Base-by-base conservation (phyloP, 305 asterid genomes). In the Lippia alba region DNA sequence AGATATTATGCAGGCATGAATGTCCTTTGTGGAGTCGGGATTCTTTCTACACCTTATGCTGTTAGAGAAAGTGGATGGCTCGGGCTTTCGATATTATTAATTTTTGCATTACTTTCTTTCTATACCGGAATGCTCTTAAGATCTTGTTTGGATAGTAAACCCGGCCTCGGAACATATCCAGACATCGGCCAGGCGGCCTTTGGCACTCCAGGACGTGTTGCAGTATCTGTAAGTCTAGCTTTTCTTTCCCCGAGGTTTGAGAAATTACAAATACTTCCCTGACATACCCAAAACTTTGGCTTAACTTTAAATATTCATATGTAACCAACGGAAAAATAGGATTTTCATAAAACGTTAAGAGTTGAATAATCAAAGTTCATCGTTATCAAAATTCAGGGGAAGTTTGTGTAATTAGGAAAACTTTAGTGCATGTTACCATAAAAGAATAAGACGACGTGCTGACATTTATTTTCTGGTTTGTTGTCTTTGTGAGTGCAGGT, bases 101-200 rank as follows among this genome's bases (percentile, higher is more conserved):
- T 90, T 53, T 92, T 85, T 48, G 91, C 95, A 18, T 20, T 79
- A 46, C 90, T 92, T 67, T 90, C 98, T 19, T 90, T 24, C 75
- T 90, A 90, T 77, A 92, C 98, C 19, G 97, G 98, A 50, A 74
- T 92, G 71, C 92, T 92, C 61, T 80, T 92, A 15, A 82, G 98
- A 19, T 67, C 51, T 70, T 90, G 98, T 72, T 82, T 90, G 84
- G 97, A 92, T 75, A 92, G 98, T 76, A 89, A 87, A 64, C 97
- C 98, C 0, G 98, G 91, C 20, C 96, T 92, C 6, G 96, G 84
- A 68, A 92, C 97, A 4, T 92, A 92, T 70, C 98, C 98, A 0
- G 97, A 92, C 71, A 92, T 92, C 66, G 97, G 98, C 49, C 98
- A 92, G 73, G 98, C 97, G 15, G 98, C 98, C 46, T 92, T 92